A percentile compares a stretch with the other conserved stretches of the same genome.
Evolutionary conservation across 2,329 filamentous ascomycete species (phyloP).

Genomic region (Hymenoscyphus albidus): DNA sequence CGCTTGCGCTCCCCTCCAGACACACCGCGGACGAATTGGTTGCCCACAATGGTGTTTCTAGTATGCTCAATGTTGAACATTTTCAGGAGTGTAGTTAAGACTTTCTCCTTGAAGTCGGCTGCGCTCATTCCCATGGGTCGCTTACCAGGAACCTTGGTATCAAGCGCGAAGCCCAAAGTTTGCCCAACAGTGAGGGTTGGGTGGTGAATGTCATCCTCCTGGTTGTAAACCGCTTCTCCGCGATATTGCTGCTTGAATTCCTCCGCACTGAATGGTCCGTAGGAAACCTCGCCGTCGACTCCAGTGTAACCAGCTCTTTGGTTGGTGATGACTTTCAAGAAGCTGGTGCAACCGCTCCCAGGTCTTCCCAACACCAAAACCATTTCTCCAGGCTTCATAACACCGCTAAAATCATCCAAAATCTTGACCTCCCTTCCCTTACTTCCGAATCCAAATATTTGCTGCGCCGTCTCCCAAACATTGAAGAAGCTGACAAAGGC

Average conservation of each 20-base stretch:
- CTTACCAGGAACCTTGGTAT: slow-evolving; percentile 80
- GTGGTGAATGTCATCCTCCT: slow-evolving; percentile 82
- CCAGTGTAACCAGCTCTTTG: slow-evolving; percentile 45
- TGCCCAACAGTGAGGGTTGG: slow-evolving; percentile 82
- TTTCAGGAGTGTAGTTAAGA: slow-evolving; percentile 71
- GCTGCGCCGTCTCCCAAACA: slow-evolving; percentile 60
- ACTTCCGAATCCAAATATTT: slow-evolving; percentile 59
- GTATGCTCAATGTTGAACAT: slow-evolving; percentile 97
- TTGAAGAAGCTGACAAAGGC: slow-evolving; percentile 71
- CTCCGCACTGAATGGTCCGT: slow-evolving; percentile 67
- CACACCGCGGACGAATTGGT: slow-evolving; percentile 74
- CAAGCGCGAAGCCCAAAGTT: slow-evolving; percentile 78
- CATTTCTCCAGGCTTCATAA: slow-evolving; percentile 82
- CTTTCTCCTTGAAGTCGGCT: slow-evolving; percentile 69
- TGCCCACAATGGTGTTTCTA: slow-evolving; percentile 77
- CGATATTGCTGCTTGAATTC: slow-evolving; percentile 70
- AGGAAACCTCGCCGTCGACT: slow-evolving; percentile 65
- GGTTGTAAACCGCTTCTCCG: slow-evolving; percentile 81
- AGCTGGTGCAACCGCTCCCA: slow-evolving; percentile 48
- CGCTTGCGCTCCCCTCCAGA: slow-evolving; percentile 77
- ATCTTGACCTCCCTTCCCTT: slow-evolving; percentile 71
- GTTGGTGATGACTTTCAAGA: slow-evolving; percentile 51
- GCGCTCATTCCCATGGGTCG: slow-evolving; percentile 70
- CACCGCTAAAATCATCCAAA: slow-evolving; percentile 66
- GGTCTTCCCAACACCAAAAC: slow-evolving; percentile 37